A percentile compares a stretch with the other conserved stretches of the same genome.
Conservation (phyloP, 2,329 filamentous ascomycete species). For the Aureobasidium namibiae region DNA sequence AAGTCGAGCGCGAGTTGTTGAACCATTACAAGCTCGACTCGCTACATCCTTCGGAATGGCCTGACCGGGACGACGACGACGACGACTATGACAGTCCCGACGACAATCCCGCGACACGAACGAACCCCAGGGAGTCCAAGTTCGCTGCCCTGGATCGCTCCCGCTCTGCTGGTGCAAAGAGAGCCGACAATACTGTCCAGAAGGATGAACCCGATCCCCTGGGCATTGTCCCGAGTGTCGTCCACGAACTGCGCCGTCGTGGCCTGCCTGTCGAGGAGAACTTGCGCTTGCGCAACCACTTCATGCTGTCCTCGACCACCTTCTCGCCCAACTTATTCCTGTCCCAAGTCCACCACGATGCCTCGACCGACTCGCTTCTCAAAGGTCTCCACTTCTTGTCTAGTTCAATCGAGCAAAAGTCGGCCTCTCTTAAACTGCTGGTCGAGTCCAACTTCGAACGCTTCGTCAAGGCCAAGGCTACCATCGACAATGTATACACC, state of each 20-base stretch:
- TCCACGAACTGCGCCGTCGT: constrained; percentile 65
- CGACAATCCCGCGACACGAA: constrained; percentile 22
- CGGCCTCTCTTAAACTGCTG: constrained; percentile 87
- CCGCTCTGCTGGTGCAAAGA: constrained; percentile 52
- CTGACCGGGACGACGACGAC: constrained; percentile 66
- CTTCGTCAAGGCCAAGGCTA: constrained; percentile 94
- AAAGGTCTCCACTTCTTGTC: constrained; percentile 79
- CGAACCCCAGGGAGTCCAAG: constrained; percentile 49
- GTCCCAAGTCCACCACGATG: constrained; percentile 80
- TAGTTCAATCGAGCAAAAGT: constrained; percentile 93
- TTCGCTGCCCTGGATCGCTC: constrained; percentile 79
- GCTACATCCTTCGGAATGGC: constrained; percentile 77
- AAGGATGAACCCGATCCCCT: constrained; percentile 89
- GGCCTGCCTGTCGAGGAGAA: constrained; percentile 83
- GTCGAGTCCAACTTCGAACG: constrained; percentile 98
- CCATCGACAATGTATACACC: constrained; percentile 96
- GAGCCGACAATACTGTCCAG: constrained; percentile 69
- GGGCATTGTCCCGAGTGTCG: constrained; percentile 79
- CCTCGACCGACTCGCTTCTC: constrained; percentile 72
- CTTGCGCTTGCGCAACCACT: constrained; percentile 63
- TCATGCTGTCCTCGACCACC: constrained; percentile 88
- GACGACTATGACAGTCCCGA: constrained; percentile 65
- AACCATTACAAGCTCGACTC: constrained; percentile 83
- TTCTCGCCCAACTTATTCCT: constrained; percentile 91
- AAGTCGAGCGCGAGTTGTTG: constrained; percentile 68